Evolutionary conservation across 441 rosid species (phyloP), one percentile per base, ranked within the genome.

Genomic region (Pelargonium myrrhifolium): DNA sequence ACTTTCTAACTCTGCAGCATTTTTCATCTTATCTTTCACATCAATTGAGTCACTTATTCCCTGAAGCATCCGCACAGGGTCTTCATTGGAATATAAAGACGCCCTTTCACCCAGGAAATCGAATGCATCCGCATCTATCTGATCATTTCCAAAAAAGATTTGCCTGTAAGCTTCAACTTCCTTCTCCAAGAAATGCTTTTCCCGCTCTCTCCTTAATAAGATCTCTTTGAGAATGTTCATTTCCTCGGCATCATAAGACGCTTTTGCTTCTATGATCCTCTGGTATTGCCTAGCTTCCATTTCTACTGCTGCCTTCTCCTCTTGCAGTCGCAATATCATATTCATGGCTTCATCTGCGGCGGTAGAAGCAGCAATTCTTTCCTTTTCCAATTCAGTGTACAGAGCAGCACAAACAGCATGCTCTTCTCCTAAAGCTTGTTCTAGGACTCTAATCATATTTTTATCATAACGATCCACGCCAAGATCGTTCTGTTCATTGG

Each of bases 151-250:
- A 40, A 81, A 81, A 73, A 78, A 64, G 70, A 84, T 68, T 80
- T 81, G 81, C 74, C 87, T 79, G 63, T 83, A 86, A 17, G 76
- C 70, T 72, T 88, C 98, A 74, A 86, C 79, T 81, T 89, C 95
- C 73, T 85, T 85, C 87, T 85, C 95, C 79, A 90, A 68, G 76
- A 83, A 88, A 82, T 83, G 85, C 22, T 82, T 88, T 65, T 92
- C 98, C 77, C 64, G 83, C 78, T 89, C 98, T 72, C 96, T 88
- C 73, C 88, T 85, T 21, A 90, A 58, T 60, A 92, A 65, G 47
- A 89, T 92, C 77, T 92, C 95, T 75, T 84, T 88, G 55, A 92
- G 85, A 79, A 92, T 80, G 74, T 67, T 86, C 98, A 86, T 87
- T 76, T 91, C 97, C 80, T 89, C 96, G 3, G 79, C 76, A 75